Base-by-base conservation (phyloP, 352 stramenopile species). In the Globisporangium abappressorium region DNA sequence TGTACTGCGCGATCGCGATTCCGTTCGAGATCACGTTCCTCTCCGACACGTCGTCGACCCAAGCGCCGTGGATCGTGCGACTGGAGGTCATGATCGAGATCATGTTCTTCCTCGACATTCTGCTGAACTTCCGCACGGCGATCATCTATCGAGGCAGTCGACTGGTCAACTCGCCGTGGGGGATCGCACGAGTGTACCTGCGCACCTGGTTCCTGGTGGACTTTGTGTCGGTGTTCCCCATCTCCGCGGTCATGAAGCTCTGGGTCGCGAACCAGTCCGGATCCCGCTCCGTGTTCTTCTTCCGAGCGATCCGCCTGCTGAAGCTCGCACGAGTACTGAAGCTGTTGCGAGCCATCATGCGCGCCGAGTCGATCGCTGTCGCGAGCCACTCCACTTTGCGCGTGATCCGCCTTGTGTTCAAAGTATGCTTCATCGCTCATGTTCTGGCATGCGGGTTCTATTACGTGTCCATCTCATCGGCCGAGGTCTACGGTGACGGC, bases 281-380 rank as follows among this genome's bases (percentile, higher is more conserved):
- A 7, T 75, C 71, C 0, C 77, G 67, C 62, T 75, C 73, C 1
- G 70, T 94, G 26, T 71, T 80, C n/a, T 68, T 94, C 22, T 74
- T 91, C 4, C 81, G 90, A 33, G 74, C 89, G 1, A 75, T 94
- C 5, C 82, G 91, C 0, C 54, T 98, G 26, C 64, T 98, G 11
- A 97, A 97, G 70, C 78, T 98, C 15, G 70, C 85, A 28, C 87
- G 92, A 1, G 75, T 97, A 22, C 78, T 98, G 64, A 97, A 97
- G 70, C 80, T 97, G 7, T 77, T 92, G 9, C 89, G 89, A 51
- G 87, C 79, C 0, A 66, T 92, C 46, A 78, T 80, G 14, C 78
- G 75, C 5, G 76, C 82, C 49, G 71, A 89, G 65, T 81, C 73
- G n/a, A 76, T 83, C 26, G 84, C 76, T 8, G 74, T 70, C 1